phyloP scores from a whole-genome alignment of 768 basidiomycete genomes.

The Suillus occidentalis region DNA sequence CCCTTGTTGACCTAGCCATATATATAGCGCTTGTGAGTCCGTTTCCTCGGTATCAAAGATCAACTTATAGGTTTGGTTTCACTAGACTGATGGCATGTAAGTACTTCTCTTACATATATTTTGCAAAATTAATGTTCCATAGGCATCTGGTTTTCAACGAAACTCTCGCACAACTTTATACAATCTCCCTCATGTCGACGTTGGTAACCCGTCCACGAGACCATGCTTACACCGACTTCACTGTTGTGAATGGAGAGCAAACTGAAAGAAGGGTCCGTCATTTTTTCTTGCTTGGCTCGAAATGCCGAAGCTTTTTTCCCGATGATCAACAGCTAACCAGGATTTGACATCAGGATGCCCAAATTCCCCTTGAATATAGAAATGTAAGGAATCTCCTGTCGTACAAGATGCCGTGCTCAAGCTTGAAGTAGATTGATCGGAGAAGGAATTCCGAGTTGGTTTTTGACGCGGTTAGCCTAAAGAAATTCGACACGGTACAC shows the following conservation, averaged over 20 bases:
- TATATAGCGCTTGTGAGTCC: slow-evolving; percentile 25
- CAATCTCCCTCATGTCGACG: slow-evolving; percentile 36
- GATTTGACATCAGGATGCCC: slow-evolving; percentile 14
- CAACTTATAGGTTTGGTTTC: slow-evolving; percentile 11
- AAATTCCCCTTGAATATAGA: slow-evolving; percentile 13
- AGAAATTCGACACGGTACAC: slow-evolving; percentile 10
- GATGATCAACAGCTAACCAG: slow-evolving; percentile 12
- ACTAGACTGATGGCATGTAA: slow-evolving; percentile 23
- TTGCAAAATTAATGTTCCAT: not conserved
- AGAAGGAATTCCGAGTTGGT: slow-evolving; percentile 20
- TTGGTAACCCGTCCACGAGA: slow-evolving; percentile 30
- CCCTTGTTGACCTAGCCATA: slow-evolving; percentile 31
- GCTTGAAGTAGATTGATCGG: slow-evolving; percentile 7
- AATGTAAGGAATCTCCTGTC: slow-evolving; percentile 10
- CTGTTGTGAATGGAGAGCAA: slow-evolving; percentile 23
- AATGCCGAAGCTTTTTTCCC: not conserved
- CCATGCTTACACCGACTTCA: slow-evolving; percentile 19
- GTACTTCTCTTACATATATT: not conserved
- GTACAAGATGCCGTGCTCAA: not conserved
- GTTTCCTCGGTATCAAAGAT: too few species aligned
- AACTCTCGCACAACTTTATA: slow-evolving; percentile 35
- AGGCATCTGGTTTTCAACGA: slow-evolving; percentile 34
- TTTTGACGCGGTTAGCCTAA: slow-evolving; percentile 19
- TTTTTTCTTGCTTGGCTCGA: slow-evolving; percentile 2
- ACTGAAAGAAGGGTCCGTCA: slow-evolving; percentile 21